phyloP scores from a whole-genome alignment of 1,284 basidiomycete genomes.

The Phenoliferia sp. region DNA sequence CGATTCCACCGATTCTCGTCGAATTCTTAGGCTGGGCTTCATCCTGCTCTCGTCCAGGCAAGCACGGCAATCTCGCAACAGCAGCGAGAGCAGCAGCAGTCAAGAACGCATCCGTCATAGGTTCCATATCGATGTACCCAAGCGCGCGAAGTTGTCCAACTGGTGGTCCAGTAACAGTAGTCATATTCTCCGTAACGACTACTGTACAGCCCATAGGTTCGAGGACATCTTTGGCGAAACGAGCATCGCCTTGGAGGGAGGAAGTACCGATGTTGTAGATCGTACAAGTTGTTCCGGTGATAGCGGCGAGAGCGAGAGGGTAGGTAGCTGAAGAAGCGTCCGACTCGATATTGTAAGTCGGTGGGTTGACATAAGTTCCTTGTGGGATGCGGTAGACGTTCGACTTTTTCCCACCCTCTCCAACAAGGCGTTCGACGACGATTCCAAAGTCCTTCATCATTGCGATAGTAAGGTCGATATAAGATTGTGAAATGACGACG shows the following conservation, averaged over 20 bases:
- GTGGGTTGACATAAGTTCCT: constrained; percentile 71
- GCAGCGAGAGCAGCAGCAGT: constrained; percentile 89
- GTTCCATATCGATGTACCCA: constrained; percentile 92
- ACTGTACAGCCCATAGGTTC: constrained; percentile 93
- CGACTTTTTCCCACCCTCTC: constrained; percentile 54
- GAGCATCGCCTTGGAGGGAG: constrained; percentile 92
- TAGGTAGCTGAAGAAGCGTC: constrained; percentile 96
- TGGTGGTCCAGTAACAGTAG: constrained; percentile 88
- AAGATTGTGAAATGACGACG: constrained; percentile 94
- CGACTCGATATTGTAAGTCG: constrained; percentile 83
- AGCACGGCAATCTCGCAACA: constrained; percentile 60
- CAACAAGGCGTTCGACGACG: constrained; percentile 61
- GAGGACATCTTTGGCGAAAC: constrained; percentile 88
- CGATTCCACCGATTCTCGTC: constrained; percentile 88
- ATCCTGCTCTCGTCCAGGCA: constrained; percentile 32
- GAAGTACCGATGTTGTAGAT: constrained; percentile 84
- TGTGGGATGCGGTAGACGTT: constrained; percentile 87
- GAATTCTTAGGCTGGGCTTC: constrained; percentile 45
- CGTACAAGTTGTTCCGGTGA: constrained; percentile 90
- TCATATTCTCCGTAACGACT: constrained; percentile 77
- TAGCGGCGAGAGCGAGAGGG: constrained; percentile 91
- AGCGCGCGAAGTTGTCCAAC: constrained; percentile 74
- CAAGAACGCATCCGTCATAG: constrained; percentile 99
- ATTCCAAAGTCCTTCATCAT: constrained; percentile 98
- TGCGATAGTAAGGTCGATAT: constrained; percentile 99